Conservation (phyloP, 257 asterid genomes). For the Lithospermum erythrorhizon region DNA sequence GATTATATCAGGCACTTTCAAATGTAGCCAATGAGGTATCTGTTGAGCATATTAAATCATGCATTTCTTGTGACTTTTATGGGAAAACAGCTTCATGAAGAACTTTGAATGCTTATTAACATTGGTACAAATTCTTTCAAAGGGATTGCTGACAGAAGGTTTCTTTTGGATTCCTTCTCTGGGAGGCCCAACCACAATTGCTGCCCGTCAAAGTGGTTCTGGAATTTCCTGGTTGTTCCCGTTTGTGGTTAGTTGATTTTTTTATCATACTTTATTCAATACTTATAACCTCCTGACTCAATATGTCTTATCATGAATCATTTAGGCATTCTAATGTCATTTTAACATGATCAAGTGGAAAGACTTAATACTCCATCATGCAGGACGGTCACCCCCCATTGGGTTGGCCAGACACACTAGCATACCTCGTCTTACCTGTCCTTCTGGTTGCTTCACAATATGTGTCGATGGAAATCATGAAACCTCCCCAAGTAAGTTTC, state of each 20-base stretch:
- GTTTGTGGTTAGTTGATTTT: slow-evolving; percentile 60
- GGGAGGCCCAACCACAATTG: slow-evolving; percentile 99
- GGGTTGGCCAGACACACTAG: slow-evolving; percentile 94
- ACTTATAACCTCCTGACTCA: slow-evolving; percentile 6
- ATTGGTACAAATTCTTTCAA: slow-evolving; percentile 12
- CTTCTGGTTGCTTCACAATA: slow-evolving; percentile 81
- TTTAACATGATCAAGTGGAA: not conserved
- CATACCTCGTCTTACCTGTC: slow-evolving; percentile 89
- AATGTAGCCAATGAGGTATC: slow-evolving; percentile 97
- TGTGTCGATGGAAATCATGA: slow-evolving; percentile 97
- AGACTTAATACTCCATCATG: slow-evolving; percentile 16
- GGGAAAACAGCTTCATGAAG: not conserved
- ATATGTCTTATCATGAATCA: slow-evolving; percentile 6
- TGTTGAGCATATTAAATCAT: slow-evolving; percentile 10
- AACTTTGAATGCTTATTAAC: slow-evolving; percentile 1
- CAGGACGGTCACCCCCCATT: slow-evolving; percentile 99
- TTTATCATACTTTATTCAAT: slow-evolving; percentile 3
- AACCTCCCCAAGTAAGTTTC: slow-evolving; percentile 89
- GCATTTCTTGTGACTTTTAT: not conserved
- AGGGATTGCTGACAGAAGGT: slow-evolving; percentile 98
- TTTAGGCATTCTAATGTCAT: not conserved
- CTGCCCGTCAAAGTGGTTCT: slow-evolving; percentile 97
- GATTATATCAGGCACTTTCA: slow-evolving; percentile 97
- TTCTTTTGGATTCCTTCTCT: slow-evolving; percentile 99
- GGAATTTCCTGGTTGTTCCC: slow-evolving; percentile 97